Evolutionary conservation across 495 filamentous ascomycete species (phyloP).

Genomic region (Cetradonia linearis): DNA sequence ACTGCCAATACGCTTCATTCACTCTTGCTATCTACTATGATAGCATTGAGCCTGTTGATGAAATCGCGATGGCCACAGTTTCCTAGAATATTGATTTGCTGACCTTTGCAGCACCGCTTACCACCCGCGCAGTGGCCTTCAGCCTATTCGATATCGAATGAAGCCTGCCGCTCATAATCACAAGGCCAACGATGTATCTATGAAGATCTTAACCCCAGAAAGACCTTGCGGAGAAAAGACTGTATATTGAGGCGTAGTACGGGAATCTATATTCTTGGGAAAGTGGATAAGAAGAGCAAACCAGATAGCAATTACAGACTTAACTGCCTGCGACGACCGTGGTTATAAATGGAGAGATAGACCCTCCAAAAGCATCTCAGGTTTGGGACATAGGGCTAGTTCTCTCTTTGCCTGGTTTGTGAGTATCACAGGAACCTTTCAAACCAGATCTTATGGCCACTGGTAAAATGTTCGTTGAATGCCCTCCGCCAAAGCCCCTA

Average conservation of each 20-base stretch:
- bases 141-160: background rate
- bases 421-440: background rate
- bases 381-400: background rate
- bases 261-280: background rate
- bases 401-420: background rate
- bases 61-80: background rate
- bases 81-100: background rate
- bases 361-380: background rate
- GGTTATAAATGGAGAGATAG: background rate
- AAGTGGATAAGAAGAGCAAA: background rate
- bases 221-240: background rate
- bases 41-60: background rate
- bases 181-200: background rate
- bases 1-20: background rate
- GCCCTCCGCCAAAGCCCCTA: background rate
- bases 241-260: background rate
- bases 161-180: background rate
- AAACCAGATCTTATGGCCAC: no score
- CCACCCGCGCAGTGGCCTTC: background rate
- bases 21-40: background rate
- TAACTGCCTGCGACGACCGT: background rate
- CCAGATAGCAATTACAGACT: background rate
- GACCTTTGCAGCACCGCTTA: background rate
- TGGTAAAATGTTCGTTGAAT: background rate
- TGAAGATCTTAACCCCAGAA: background rate